Percentiles rank a stretch among this genome's conserved stretches.
Evolutionary conservation across 2,329 filamentous ascomycete genomes (phyloP).

Genomic region (Fusarium albidum): DNA sequence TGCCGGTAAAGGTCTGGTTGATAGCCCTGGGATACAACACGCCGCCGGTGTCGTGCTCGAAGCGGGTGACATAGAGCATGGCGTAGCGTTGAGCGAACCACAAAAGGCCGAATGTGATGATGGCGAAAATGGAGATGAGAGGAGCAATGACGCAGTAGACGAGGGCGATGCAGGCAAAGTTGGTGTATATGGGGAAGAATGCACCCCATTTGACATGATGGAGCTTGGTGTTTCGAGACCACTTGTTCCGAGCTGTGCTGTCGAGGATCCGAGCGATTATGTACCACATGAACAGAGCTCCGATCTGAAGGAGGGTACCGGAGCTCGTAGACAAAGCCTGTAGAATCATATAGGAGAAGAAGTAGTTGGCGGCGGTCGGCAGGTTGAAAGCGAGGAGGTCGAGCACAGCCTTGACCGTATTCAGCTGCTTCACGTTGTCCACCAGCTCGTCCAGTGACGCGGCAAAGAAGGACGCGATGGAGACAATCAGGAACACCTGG

Average conservation of each 20-base stretch:
- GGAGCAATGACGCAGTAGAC: slow-evolving; percentile 92
- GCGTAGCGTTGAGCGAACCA: slow-evolving; percentile 98
- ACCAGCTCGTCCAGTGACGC: slow-evolving; percentile 72
- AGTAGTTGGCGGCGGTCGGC: slow-evolving; percentile 91
- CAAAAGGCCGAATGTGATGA: slow-evolving; percentile 88
- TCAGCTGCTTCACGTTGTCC: slow-evolving; percentile 52
- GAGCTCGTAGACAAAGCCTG: slow-evolving; percentile 92
- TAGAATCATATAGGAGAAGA: slow-evolving; percentile 98
- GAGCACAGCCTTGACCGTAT: slow-evolving; percentile 72
- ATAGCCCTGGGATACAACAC: slow-evolving; percentile 91
- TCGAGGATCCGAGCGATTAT: slow-evolving; percentile 82
- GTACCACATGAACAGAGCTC: slow-evolving; percentile 82
- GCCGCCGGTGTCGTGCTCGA: slow-evolving; percentile 89
- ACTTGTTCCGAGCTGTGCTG: slow-evolving; percentile 83
- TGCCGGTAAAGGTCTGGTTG: slow-evolving; percentile 92
- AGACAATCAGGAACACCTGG: slow-evolving; percentile 93
- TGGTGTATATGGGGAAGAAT: slow-evolving; percentile 96
- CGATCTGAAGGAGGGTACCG: slow-evolving; percentile 84
- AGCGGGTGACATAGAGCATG: slow-evolving; percentile 92
- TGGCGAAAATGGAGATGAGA: slow-evolving; percentile 89
- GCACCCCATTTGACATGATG: slow-evolving; percentile 86
- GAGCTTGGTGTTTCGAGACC: slow-evolving; percentile 81
- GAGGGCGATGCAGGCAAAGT: slow-evolving; percentile 90
- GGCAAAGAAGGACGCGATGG: slow-evolving; percentile 77
- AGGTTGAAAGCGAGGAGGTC: slow-evolving; percentile 78